Conservation (phyloP, 805 yeast species). For the Wickerhamiella azyma region DNA sequence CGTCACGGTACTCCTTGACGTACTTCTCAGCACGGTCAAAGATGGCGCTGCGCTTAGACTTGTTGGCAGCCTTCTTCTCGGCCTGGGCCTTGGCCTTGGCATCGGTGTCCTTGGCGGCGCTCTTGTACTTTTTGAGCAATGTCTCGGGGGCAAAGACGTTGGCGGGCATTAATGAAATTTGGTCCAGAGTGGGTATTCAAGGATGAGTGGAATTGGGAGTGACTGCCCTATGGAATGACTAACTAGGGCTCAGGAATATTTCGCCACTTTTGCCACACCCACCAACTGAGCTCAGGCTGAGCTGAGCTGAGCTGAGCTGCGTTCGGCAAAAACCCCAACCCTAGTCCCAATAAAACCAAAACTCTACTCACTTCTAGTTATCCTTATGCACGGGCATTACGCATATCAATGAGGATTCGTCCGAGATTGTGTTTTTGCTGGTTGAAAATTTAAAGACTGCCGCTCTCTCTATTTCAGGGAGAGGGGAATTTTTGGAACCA, state of each 20-base stretch:
- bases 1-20: slow-evolving; percentile 85
- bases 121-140: slow-evolving; percentile 45
- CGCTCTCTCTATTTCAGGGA: slow-evolving; percentile 27
- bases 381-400: slow-evolving; percentile 99
- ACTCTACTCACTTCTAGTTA: slow-evolving; percentile 29
- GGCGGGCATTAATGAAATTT: slow-evolving; percentile 13
- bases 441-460: slow-evolving; percentile 99
- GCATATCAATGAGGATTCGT: slow-evolving; percentile 99
- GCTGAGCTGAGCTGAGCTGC: no score
- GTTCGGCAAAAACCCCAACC: background rate
- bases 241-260: background rate
- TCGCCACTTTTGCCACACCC: background rate
- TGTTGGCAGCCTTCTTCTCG: slow-evolving; percentile 25
- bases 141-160: slow-evolving; percentile 39
- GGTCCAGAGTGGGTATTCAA: slow-evolving; percentile 3
- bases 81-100: slow-evolving; percentile 39
- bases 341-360: slow-evolving; percentile 13
- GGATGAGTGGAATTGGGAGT: slow-evolving; percentile 2
- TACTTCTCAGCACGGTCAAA: slow-evolving; percentile 94
- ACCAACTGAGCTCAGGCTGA: no score
- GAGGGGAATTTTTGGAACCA: slow-evolving; percentile 24
- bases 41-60: slow-evolving; percentile 33
- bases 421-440: slow-evolving; percentile 99
- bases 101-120: slow-evolving; percentile 42
- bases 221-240: slow-evolving; percentile 1